Evolutionary conservation across 305 asterid species (phyloP).

Genomic region (Solanum hybrid): DNA sequence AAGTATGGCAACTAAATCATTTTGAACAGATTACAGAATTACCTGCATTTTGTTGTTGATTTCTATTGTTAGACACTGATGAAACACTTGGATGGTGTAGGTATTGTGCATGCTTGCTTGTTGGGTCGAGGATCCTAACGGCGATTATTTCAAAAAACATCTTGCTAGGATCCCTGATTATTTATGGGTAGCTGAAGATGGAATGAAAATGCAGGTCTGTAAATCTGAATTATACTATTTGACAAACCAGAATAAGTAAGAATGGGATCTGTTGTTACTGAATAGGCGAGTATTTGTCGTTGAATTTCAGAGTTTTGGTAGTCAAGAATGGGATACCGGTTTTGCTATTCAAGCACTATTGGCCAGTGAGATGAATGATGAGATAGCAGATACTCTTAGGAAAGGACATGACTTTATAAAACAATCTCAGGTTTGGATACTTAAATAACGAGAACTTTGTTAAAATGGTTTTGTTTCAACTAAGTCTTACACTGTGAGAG

Average conservation of each 20-base stretch:
- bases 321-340: slow-evolving; percentile 81
- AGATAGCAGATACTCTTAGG: slow-evolving; percentile 39
- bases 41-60: neutral
- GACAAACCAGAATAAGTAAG: neutral
- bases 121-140: slow-evolving; percentile 90
- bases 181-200: slow-evolving; percentile 93
- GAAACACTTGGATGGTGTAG: neutral
- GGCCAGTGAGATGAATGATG: slow-evolving; percentile 53
- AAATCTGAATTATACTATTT: neutral
- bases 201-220: slow-evolving; percentile 90
- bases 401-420: slow-evolving; percentile 61
- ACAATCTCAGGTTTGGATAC: slow-evolving; percentile 44
- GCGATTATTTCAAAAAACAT: slow-evolving; percentile 83
- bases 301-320: slow-evolving; percentile 63
- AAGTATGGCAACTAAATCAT: slow-evolving; percentile 14
- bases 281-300: neutral
- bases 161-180: slow-evolving; percentile 85
- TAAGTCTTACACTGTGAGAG: neutral
- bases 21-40: neutral
- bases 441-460: neutral
- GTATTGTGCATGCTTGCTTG: slow-evolving; percentile 86
- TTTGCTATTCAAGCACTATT: slow-evolving; percentile 73
- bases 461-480: accelerated
- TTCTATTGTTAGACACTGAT: slow-evolving; percentile 37
- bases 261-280: neutral